Percentiles rank a stretch among this genome's conserved stretches.
phyloP scores from a whole-genome alignment of 2,329 filamentous ascomycete species.

The Colletotrichum abscissum region DNA sequence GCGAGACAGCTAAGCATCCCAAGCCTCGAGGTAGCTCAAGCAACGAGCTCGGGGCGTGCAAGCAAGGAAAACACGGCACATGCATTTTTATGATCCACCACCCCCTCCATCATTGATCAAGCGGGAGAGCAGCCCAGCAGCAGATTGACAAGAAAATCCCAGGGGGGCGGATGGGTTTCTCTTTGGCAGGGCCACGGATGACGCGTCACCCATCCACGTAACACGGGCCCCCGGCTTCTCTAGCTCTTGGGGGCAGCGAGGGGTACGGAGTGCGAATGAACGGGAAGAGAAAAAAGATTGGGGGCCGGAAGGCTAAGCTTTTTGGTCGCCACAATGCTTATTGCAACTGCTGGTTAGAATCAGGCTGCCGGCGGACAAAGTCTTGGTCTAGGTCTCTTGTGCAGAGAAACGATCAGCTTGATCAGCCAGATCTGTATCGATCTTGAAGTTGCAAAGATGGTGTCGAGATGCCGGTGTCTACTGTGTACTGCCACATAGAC shows the following conservation, averaged over 20 bases:
- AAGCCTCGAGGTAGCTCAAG: background rate
- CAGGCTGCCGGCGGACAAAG: conserved; percentile 18
- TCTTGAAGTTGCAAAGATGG: background rate
- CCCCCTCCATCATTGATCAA: background rate
- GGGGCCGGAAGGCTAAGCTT: conserved; percentile 27
- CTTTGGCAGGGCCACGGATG: background rate
- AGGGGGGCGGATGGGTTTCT: background rate
- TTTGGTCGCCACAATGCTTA: conserved; percentile 26
- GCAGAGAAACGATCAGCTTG: background rate
- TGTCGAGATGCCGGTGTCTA: background rate
- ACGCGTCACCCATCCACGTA: conserved; percentile 28
- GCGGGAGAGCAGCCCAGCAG: background rate
- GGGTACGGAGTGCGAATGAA: background rate
- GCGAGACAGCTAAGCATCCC: background rate
- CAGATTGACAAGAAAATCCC: background rate
- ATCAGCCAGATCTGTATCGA: background rate
- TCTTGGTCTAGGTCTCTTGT: background rate
- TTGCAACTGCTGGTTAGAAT: conserved; percentile 23
- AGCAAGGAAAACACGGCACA: background rate
- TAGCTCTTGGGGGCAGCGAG: background rate
- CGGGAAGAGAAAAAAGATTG: conserved; percentile 1
- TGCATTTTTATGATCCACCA: background rate
- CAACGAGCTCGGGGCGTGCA: background rate
- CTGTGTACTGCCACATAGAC: no score
- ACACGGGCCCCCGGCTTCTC: conserved; percentile 17